Conservation (phyloP, 768 basidiomycete species). For the Dentipellis fragilis region DNA sequence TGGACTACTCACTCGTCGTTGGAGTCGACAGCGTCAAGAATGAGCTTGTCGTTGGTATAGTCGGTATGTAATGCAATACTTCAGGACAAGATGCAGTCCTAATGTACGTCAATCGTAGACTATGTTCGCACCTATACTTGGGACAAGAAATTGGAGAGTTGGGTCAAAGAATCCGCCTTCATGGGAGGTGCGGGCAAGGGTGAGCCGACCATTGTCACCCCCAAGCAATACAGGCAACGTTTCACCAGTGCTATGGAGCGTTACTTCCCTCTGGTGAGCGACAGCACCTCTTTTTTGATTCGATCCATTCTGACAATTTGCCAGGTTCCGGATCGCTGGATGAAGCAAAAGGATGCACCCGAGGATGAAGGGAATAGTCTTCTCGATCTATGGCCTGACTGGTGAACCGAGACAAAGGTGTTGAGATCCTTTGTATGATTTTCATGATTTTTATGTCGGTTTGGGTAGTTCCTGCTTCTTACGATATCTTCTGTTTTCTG, state of each 20-base stretch:
- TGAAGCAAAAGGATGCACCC: conserved; percentile 73
- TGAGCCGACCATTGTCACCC: conserved; percentile 94
- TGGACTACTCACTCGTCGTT: conserved; percentile 95
- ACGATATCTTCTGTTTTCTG: background rate
- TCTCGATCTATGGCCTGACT: conserved; percentile 30
- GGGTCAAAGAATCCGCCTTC: conserved; percentile 94
- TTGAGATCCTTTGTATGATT: background rate
- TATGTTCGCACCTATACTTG: conserved; percentile 94
- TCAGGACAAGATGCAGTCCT: background rate
- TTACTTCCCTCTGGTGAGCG: conserved; percentile 73
- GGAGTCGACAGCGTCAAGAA: conserved; percentile 86
- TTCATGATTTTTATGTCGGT: background rate
- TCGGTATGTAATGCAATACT: conserved; percentile 50
- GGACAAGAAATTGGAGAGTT: conserved; percentile 98
- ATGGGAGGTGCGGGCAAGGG: conserved; percentile 75
- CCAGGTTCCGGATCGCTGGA: conserved; percentile 84
- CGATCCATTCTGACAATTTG: conserved; percentile 1
- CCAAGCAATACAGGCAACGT: conserved; percentile 85
- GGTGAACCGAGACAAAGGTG: conserved; percentile 15
- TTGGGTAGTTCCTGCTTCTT: background rate
- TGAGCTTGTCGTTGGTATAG: conserved; percentile 93
- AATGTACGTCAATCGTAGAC: conserved; percentile 36
- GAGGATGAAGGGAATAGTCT: conserved; percentile 54
- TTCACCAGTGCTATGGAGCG: conserved; percentile 85
- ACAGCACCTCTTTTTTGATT: background rate